Base-by-base conservation (phyloP, 805 yeast species). In the Lachancea nothofagi region DNA sequence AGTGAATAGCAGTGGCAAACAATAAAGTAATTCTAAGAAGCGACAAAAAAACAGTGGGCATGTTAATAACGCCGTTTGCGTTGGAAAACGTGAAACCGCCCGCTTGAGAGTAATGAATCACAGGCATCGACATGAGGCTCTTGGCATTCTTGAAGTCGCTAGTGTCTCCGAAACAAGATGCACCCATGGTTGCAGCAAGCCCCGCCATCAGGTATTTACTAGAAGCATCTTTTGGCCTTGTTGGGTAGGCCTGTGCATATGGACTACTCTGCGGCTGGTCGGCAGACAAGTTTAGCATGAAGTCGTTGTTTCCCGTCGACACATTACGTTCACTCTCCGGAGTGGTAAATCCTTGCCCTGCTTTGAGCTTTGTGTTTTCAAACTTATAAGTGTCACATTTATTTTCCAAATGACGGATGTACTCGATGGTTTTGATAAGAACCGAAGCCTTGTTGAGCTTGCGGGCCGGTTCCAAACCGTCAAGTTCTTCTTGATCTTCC, bases 371-470 rank as follows among this genome's bases (percentile, higher is more conserved):
- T 12, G 65, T 64, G 48, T 78, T 79, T 50, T 78, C 79, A 19
- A 59, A 59, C 40, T 52, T 63, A 46, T 79, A 66, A 1, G 56
- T 36, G 2, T 70, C 74, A 50, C 79, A 79, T 51, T 80, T 81
- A 45, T 61, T 59, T 48, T 83, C 88, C 57, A 83, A 67, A 59
- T 83, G 89, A 48, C 73, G 75, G 47, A 83, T 83, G 53, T 83
- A 83, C 57, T 83, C 93, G 3, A 83, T 77, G 1, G 90, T 85
- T 52, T 83, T 83, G 20, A 83, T 68, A 44, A 83, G 65, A 34
- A 83, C 82, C 12, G 84, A 77, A 2, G 90, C 93, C 55, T 83
- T 83, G 59, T 83, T 83, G 46, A 83, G 65, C 50, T 83, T 83
- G 46, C 75, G 71, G 3, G 94, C 90, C 0, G 90, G 89, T 34